A percentile compares a stretch with the other conserved stretches of the same genome.
These are phyloP conservation scores for Exophiala phaeomuriformis DNA, from an alignment of 2,329 filamentous ascomycete species.

Conservation along the genomic window DNA sequence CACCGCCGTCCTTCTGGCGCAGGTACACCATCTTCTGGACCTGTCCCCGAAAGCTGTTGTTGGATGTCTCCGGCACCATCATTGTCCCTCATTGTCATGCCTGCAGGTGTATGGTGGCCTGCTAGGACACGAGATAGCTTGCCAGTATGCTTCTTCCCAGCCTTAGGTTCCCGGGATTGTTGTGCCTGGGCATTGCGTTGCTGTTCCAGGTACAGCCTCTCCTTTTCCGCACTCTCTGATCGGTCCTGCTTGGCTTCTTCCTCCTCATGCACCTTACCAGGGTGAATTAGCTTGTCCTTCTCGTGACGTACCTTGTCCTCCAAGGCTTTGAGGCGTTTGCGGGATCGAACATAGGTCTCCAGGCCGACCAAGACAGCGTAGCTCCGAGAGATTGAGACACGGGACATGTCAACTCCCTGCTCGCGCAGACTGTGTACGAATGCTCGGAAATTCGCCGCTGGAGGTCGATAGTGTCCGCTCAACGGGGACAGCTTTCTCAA, in stretches of 20 bases:
- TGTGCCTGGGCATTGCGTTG: conserved; percentile 14
- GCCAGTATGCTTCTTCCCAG: conserved; percentile 2
- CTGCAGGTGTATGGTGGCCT: conserved; percentile 2
- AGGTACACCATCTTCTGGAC: conserved; percentile 29
- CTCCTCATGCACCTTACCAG: conserved; percentile 48
- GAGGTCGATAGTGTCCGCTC: conserved; percentile 39
- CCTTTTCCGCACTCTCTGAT: conserved; percentile 53
- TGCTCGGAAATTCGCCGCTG: conserved; percentile 71
- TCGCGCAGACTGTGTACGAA: conserved; percentile 69
- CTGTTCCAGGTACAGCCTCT: conserved; percentile 45
- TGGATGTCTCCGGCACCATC: not conserved
- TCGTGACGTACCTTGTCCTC: conserved; percentile 46
- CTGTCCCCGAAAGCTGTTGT: conserved; percentile 22
- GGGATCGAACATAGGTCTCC: conserved; percentile 68
- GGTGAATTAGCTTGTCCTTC: conserved; percentile 55
- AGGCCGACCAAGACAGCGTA: conserved; percentile 77
- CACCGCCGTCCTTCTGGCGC: conserved; percentile 26
- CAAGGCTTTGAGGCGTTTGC: conserved; percentile 54
- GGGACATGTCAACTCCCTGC: conserved; percentile 69
- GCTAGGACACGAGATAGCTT: conserved; percentile 9
- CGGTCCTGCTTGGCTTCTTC: conserved; percentile 49
- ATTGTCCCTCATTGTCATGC: not conserved
- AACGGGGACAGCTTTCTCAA: conserved; percentile 63
- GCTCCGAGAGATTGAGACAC: conserved; percentile 69
- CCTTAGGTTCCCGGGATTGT: conserved; percentile 8